Percentiles rank a stretch among this genome's conserved stretches.
These are phyloP conservation scores for Triglochin maritima DNA, from an alignment of 106 monocot genomes.

Conservation along the genomic window DNA sequence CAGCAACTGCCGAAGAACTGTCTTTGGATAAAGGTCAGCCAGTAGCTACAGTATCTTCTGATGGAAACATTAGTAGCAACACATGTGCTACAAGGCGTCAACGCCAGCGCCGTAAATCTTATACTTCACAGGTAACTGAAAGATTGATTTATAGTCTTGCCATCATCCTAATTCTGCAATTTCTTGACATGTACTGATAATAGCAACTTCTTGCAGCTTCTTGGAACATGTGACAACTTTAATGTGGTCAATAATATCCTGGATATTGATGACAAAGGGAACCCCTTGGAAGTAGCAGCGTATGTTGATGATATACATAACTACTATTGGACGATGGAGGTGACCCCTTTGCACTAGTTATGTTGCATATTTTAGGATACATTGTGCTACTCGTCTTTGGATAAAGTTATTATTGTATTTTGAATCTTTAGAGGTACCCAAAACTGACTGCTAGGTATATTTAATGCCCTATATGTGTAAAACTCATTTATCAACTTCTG, in stretches of 20 bases:
- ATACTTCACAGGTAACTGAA: constrained; percentile 1
- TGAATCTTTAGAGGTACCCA: background rate
- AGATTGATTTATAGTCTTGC: background rate
- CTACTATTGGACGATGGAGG: constrained; percentile 50
- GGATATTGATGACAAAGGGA: constrained; percentile 27
- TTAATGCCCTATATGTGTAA: background rate
- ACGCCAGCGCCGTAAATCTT: background rate
- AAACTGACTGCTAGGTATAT: background rate
- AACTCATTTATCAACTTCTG: background rate
- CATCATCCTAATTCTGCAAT: no score
- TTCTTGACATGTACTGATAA: background rate
- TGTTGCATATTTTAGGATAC: background rate
- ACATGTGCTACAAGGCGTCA: background rate
- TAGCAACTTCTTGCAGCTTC: constrained; percentile 1
- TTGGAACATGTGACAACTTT: background rate
- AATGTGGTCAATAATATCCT: constrained; percentile 11
- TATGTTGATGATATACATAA: constrained; percentile 48
- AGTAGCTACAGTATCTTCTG: background rate
- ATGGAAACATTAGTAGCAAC: background rate
- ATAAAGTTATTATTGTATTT: background rate
- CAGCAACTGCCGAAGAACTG: background rate
- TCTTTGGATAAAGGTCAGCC: background rate
- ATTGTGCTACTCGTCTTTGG: background rate
- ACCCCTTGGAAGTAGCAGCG: constrained; percentile 39
- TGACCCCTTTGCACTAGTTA: constrained; percentile 2